A percentile compares a stretch with the other conserved stretches of the same genome.
phyloP scores from a whole-genome alignment of 208 protist genomes.

The Trypanosoma avium region DNA sequence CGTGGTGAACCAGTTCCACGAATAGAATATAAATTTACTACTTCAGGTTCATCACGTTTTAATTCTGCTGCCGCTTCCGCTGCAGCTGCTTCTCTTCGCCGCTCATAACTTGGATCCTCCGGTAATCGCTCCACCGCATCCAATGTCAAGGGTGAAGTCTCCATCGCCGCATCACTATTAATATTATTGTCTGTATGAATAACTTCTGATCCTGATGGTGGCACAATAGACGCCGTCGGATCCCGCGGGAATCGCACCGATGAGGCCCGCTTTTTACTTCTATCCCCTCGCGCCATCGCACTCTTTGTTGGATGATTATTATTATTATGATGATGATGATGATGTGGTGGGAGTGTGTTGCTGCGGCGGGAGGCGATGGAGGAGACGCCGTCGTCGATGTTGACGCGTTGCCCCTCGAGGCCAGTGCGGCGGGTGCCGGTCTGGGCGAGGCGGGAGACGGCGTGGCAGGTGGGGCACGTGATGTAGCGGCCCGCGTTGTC shows the following conservation, averaged over 20 bases:
- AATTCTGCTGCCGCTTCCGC: slow-evolving; percentile 17
- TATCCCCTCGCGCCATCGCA: slow-evolving; percentile 33
- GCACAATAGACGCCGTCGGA: slow-evolving; percentile 14
- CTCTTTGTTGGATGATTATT: slow-evolving; percentile 25
- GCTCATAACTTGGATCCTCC: slow-evolving; percentile 37
- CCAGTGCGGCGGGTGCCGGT: slow-evolving; percentile 47
- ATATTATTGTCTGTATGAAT: neutral
- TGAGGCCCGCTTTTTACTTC: slow-evolving; percentile 42
- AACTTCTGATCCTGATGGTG: neutral
- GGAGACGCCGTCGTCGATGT: slow-evolving; percentile 77
- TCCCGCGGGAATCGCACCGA: slow-evolving; percentile 66
- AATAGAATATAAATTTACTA: slow-evolving; percentile 25
- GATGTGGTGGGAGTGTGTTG: slow-evolving; percentile 34
- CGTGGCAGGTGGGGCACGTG: slow-evolving; percentile 70
- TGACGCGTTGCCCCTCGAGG: slow-evolving; percentile 31
- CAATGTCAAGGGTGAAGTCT: slow-evolving; percentile 52
- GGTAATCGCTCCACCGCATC: slow-evolving; percentile 59
- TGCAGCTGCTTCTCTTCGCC: slow-evolving; percentile 21
- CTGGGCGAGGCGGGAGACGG: slow-evolving; percentile 78
- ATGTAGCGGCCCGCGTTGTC: slow-evolving; percentile 75
- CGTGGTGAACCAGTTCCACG: slow-evolving; percentile 8
- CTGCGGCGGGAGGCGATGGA: slow-evolving; percentile 44
- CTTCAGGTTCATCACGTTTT: slow-evolving; percentile 25
- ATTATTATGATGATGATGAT: slow-evolving; percentile 9
- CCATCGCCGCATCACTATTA: neutral